Base-by-base conservation (phyloP, 768 basidiomycete species). In the Mycena vitilis region DNA sequence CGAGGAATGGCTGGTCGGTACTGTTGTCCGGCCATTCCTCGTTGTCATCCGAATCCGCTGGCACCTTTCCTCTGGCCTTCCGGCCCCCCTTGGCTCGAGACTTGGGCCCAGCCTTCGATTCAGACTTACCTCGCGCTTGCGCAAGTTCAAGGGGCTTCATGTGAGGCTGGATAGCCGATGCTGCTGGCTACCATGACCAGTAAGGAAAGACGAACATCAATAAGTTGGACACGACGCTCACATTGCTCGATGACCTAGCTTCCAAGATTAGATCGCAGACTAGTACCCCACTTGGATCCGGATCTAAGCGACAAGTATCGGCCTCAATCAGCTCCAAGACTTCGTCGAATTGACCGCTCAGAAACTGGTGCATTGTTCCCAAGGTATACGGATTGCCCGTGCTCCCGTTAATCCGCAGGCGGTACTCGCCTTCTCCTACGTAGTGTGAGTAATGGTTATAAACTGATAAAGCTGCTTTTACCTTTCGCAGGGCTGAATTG, bases 401-500 rank as follows among this genome's bases (percentile, higher is more conserved):
- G 49, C 61, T 42, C 5, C 23, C 23, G 18, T 45, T 23, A 0
- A 2, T 11, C 34, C 5, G 7, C 20, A 25, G 51, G 36, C 44
- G 38, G 1, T 57, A 37, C 25, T 58, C 48, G 23, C 48, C 11
- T 16, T 37, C 34, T 3, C 20, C 52, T 54, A 12, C 18, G 5
- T 34, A 47, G 1, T 7, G 36, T 11, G 25, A 16, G 5, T 51
- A n/a, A 63, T 25, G 16, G 25, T n/a, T 34, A 0, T 38, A 4
- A 15, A 40, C 12, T n/a, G 11, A 11, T 23, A 25, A n/a, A 20
- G 45, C 8, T 5, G 30, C 30, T 30, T 30, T 30, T 30, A 65
- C 63, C 48, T 58, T 40, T 65, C 1, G 23, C 37, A 25, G 63
- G 55, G 37, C 55, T 65, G 15, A 57, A 4, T 22, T 58, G 55